Conservation (phyloP, 495 filamentous ascomycete genomes). For the Annulohypoxylon nitens region DNA sequence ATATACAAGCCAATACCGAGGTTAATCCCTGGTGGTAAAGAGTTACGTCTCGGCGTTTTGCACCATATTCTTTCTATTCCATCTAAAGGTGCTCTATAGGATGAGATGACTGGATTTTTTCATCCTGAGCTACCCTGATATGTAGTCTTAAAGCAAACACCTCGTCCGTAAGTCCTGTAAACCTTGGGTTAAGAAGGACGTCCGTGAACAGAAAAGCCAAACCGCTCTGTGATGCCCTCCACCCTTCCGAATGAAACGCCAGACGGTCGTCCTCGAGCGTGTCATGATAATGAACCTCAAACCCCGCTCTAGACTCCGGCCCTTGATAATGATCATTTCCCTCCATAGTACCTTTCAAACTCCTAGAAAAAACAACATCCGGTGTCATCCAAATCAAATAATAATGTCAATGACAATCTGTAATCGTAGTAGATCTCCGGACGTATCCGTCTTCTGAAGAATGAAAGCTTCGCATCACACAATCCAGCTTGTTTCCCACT, state of each 20-base stretch:
- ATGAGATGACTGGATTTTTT: slow-evolving; percentile 8
- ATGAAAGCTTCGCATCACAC: not conserved
- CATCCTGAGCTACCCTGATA: slow-evolving; percentile 18
- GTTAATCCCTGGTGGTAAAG: slow-evolving; percentile 9
- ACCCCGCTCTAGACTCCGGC: slow-evolving; percentile 52
- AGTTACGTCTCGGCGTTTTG: slow-evolving; percentile 20
- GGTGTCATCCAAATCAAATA: slow-evolving; percentile 32
- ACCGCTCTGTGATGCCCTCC: slow-evolving; percentile 23
- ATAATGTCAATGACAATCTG: slow-evolving; percentile 47
- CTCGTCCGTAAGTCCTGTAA: slow-evolving; percentile 6
- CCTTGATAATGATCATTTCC: slow-evolving; percentile 40
- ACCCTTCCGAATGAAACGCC: slow-evolving; percentile 41
- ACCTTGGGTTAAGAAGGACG: slow-evolving; percentile 20
- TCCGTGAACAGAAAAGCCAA: slow-evolving; percentile 25
- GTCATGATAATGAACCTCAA: slow-evolving; percentile 46
- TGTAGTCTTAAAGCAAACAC: slow-evolving; percentile 26
- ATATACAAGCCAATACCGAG: slow-evolving; percentile 32
- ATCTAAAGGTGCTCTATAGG: slow-evolving; percentile 18
- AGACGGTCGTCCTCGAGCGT: slow-evolving; percentile 51
- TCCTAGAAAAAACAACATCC: slow-evolving; percentile 35
- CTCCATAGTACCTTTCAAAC: slow-evolving; percentile 37
- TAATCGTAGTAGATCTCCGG: slow-evolving; percentile 38
- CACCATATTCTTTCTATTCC: slow-evolving; percentile 40
- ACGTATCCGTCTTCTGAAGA: slow-evolving; percentile 19
- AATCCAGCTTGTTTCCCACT: slow-evolving; percentile 11